Base-by-base conservation (phyloP, 805 yeast species). In the Candida gorgasii region DNA sequence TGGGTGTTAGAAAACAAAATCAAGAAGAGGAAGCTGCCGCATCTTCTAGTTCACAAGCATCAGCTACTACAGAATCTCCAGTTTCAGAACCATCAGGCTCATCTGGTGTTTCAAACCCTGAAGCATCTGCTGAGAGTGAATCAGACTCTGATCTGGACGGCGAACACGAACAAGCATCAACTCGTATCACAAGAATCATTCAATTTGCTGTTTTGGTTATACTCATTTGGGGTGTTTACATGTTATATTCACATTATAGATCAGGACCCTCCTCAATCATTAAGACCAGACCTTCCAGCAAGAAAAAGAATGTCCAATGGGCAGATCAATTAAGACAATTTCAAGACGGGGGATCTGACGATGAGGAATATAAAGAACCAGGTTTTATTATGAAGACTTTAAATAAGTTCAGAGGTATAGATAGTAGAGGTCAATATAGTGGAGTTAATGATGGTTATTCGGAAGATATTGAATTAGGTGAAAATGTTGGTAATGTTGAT, bases 281-380 rank as follows among this genome's bases (percentile, higher is more conserved):
- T 51, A 67, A 65, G 42, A 58, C 68, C 5, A 53, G 66, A 4
- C 46, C 63, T 4, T 41, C 61, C 11, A 61, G 63, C 1, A 63
- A 58, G 40, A 69, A 68, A 58, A 71, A 71, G 54, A 70, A 69
- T 39, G 76, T 71, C 12, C 75, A 65, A 54, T 71, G 76, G 76
- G 75, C 75, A 8, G 75, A 71, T 46, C 72, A 68, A 52, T 51
- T 71, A 42, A 52, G 67, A 44, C 55, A 53, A 31, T 62, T 61
- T 44, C 65, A 67, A 45, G 63, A 58, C 13, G 65, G 59, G n/a
- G 37, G 24, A 3, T 62, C 54, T 30, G 53, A 51, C 13, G 53
- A 51, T 16, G 51, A 51, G 18, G 50, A 45, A 12, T 17, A 7
- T 36, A 11, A 37, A 7, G 61, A 58, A 23, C 59, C 65, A 29